Base-by-base conservation (phyloP, 352 stramenopile genomes). In the Phytophthora vignae region DNA sequence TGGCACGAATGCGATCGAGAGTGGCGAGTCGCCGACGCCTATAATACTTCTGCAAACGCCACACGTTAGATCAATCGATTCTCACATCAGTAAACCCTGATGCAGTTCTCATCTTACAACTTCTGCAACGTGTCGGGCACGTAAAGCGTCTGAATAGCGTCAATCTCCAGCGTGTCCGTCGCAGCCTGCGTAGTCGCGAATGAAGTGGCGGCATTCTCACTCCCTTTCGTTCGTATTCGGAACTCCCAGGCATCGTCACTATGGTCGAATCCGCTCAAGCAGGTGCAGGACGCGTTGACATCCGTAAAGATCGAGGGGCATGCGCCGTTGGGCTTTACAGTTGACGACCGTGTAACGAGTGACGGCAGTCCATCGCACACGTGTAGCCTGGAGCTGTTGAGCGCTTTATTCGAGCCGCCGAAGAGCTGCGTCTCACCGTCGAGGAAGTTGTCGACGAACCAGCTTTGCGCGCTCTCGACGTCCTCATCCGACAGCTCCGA, bases 261-360 rank as follows among this genome's bases (percentile, higher is more conserved):
- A 42, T 44, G 38, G 31, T 66, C 49, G 19, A 72, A 27, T 36
- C 73, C 67, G 10, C n/a, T 71, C n/a, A 86, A 53, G 31, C 79
- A 86, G 11, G 76, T 86, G 52, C 79, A 86, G 19, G 79, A 86
- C 2, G 52, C 71, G 27, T 84, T 86, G 48, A 74, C 42, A 2
- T 53, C 54, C 21, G 63, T 77, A 63, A 81, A 67, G 21, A 71
- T 14, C 1, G 62, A 31, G 15, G 74, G 70, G 52, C 79, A 86
- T 14, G 52, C 69, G 15, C 70, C 67, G 9, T 86, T 86, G 6
- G 76, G 55, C 27, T 60, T 52, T 19, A 67, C 49, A 8, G 50
- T 55, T 12, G 64, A 60, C 19, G 73, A 82, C 15, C 73, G 42
- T 29, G 69, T 80, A 11, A 79, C 25, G n/a, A 85, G 40, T 11